Conservation (phyloP, 1,139 yeast genomes). For the Suhomyces terraborum region DNA sequence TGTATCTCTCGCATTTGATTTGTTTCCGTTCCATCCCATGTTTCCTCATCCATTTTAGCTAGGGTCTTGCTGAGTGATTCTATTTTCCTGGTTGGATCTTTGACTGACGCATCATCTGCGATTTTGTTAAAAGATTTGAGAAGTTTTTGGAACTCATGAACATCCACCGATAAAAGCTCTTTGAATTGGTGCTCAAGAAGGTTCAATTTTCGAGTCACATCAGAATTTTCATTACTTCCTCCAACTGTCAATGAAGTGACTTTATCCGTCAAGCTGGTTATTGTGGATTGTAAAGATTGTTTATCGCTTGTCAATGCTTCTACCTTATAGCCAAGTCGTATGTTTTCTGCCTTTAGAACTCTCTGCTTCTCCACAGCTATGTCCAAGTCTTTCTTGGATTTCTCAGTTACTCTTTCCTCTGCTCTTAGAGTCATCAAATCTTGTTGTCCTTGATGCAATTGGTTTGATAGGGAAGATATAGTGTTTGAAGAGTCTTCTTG, state of each 20-base stretch:
- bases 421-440: constrained; percentile 26
- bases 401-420: constrained; percentile 29
- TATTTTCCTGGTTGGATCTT: constrained; percentile 56
- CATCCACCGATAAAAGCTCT: constrained; percentile 41
- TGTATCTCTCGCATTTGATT: constrained; percentile 47
- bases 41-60: constrained; percentile 13
- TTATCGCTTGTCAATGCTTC: constrained; percentile 45
- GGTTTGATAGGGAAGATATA: constrained; percentile 31
- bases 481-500: constrained; percentile 30
- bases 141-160: constrained; percentile 42
- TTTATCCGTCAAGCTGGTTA: constrained; percentile 36
- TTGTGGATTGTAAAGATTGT: constrained; percentile 33
- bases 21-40: constrained; percentile 28
- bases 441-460: constrained; percentile 32
- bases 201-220: constrained; percentile 21
- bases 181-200: constrained; percentile 40
- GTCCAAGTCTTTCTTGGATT: constrained; percentile 41
- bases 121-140: constrained; percentile 53
- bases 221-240: constrained; percentile 20
- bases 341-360: constrained; percentile 50
- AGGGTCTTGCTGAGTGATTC: constrained; percentile 36
- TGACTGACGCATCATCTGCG: constrained; percentile 59
- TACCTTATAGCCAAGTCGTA: constrained; percentile 42
- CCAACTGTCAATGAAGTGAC: constrained; percentile 27
- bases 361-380: constrained; percentile 52